Evolutionary conservation across 2,329 filamentous ascomycete genomes (phyloP).

Genomic region (Arthrinium puccinioides): DNA sequence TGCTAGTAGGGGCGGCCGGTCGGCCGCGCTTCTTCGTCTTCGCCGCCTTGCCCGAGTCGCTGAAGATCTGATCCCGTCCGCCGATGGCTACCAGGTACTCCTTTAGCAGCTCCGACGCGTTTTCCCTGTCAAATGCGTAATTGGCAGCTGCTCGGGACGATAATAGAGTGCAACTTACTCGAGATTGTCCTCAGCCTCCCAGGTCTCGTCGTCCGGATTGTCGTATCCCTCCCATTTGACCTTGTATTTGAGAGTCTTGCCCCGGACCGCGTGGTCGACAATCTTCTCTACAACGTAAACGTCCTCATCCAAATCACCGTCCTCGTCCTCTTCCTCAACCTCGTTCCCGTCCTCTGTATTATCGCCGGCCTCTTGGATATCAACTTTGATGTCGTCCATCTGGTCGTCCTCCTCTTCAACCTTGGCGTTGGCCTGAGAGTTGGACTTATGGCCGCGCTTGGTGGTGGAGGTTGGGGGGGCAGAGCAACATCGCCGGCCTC

Average conservation of each 20-base stretch:
- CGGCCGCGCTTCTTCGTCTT: slow-evolving; percentile 53
- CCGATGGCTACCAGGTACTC: slow-evolving; percentile 59
- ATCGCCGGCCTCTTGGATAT: slow-evolving; percentile 12
- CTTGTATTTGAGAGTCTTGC: slow-evolving; percentile 52
- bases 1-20: slow-evolving; percentile 23
- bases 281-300: slow-evolving; percentile 69
- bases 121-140: slow-evolving; percentile 33
- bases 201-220: slow-evolving; percentile 62
- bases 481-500: slow-evolving; percentile 19
- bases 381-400: slow-evolving; percentile 17
- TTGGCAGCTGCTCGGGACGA: background rate
- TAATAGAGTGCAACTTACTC: slow-evolving; percentile 29
- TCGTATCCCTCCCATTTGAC: slow-evolving; percentile 81
- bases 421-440: background rate
- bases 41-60: slow-evolving; percentile 40
- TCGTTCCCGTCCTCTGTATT: slow-evolving; percentile 11
- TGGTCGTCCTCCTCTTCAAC: slow-evolving; percentile 9
- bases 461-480: slow-evolving; percentile 6
- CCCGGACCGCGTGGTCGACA: slow-evolving; percentile 53
- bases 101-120: slow-evolving; percentile 51
- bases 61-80: slow-evolving; percentile 50
- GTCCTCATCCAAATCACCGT: slow-evolving; percentile 25
- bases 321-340: slow-evolving; percentile 19
- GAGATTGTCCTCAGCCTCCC: slow-evolving; percentile 72
- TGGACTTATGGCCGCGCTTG: slow-evolving; percentile 7